Percentiles rank a stretch among this genome's conserved stretches.
Conservation (phyloP, 2,329 filamentous ascomycete species). For the Penicillium palitans region DNA sequence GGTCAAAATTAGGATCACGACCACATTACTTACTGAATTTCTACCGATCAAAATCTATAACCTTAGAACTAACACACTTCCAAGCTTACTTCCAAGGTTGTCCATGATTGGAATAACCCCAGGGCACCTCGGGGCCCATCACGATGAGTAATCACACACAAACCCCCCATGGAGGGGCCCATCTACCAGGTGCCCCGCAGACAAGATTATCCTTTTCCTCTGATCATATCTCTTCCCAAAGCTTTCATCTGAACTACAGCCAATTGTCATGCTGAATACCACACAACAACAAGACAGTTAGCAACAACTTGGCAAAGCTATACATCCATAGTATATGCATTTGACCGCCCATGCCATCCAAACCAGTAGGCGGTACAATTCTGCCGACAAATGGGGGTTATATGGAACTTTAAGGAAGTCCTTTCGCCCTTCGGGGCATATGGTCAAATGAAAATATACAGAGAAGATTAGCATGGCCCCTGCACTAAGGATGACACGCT, state of each 20-base stretch:
- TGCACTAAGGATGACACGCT: constrained; percentile 94
- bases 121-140: too few species aligned
- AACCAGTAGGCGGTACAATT: background rate
- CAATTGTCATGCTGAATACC: background rate
- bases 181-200: background rate
- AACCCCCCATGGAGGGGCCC: background rate
- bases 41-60: too few species aligned
- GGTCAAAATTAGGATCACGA: background rate
- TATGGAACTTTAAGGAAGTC: background rate
- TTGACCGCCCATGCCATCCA: background rate
- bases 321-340: background rate
- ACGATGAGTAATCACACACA: constrained; percentile 5
- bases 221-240: background rate
- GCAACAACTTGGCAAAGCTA: background rate
- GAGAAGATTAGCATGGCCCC: constrained; percentile 82
- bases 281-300: too few species aligned
- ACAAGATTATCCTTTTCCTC: background rate
- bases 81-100: background rate
- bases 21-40: background rate
- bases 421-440: constrained; percentile 50
- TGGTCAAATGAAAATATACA: constrained; percentile 69
- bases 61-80: too few species aligned
- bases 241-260: background rate
- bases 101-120: background rate
- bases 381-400: background rate